Evolutionary conservation across 768 basidiomycete genomes (phyloP), one percentile per base, ranked within the genome.

Genomic region (Tylopilus felleus): DNA sequence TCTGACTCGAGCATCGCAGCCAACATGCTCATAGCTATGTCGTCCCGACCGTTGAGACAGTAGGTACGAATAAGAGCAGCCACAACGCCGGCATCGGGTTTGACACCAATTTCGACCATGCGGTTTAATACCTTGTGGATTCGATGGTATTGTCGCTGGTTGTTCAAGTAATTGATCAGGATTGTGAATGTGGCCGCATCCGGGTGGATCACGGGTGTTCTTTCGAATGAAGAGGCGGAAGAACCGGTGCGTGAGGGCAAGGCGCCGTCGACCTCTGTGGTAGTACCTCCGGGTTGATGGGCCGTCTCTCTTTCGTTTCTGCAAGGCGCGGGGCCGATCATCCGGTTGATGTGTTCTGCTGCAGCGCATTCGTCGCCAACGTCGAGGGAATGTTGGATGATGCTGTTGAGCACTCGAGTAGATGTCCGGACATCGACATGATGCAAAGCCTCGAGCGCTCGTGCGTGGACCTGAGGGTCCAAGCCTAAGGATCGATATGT

Each of bases 321-420:
- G 45, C 60, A 56, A 49, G 65, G 51, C n/a, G 69, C 48, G 16
- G 65, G 57, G 43, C 75, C 63, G 69, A 85, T 80, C 74, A 86
- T 84, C 45, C 77, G 62, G 13, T 77, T 74, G 23, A 88, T 67
- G 23, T 85, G 66, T 49, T 72, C 73, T 21, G 77, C 58, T 5
- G 80, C 78, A 22, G 74, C 74, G 36, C 65, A 40, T 48, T 81
- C 53, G 69, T 90, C 82, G 60, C 73, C 68, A 28, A 72, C 65
- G 62, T 85, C 84, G 38, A 92, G 65, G 42, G 79, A 75, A 38
- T 84, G 75, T 57, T 80, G 80, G 41, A 90, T 74, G n/a, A 91
- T 71, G 55, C 77, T 77, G 75, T 92, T 92, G 65, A 91, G 64
- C n/a, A 83, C 75, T 27, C 69, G 66, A n/a, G 82, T 80, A 38